phyloP scores from a whole-genome alignment of 1,139 yeast species.

The Geotrichum bryndzae region DNA sequence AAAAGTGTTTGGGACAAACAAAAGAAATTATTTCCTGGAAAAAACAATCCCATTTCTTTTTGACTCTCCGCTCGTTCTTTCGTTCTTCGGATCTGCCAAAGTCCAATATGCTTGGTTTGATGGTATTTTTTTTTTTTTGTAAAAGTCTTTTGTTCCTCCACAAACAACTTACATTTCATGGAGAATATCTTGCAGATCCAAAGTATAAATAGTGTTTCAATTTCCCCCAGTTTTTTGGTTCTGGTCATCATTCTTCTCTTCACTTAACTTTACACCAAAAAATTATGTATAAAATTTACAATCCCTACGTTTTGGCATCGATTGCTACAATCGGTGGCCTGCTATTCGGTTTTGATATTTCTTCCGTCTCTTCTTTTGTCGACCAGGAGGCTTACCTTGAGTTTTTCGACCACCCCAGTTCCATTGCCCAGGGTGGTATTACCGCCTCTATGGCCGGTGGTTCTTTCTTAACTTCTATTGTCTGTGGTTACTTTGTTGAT shows the following conservation, averaged over 20 bases:
- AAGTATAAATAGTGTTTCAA: too few relatives aligned
- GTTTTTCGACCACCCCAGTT: slow-evolving; percentile 32
- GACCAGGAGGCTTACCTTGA: slow-evolving; percentile 57
- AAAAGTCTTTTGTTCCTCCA: too few relatives aligned
- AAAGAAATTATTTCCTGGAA: too few relatives aligned
- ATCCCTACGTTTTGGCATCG: slow-evolving; percentile 36
- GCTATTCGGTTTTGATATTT: slow-evolving; percentile 92
- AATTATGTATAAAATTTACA: slow-evolving; percentile 27
- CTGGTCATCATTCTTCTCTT: too few relatives aligned
- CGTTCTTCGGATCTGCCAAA: not conserved
- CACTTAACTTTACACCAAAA: not conserved
- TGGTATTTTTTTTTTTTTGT: too few relatives aligned
- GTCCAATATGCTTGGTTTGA: too few relatives aligned
- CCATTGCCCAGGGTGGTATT: slow-evolving; percentile 70
- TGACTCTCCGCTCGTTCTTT: not conserved
- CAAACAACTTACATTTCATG: too few relatives aligned
- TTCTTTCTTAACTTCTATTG: slow-evolving; percentile 50
- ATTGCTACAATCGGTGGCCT: slow-evolving; percentile 88
- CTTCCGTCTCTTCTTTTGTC: slow-evolving; percentile 81
- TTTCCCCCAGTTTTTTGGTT: too few relatives aligned
- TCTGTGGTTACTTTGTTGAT: slow-evolving; percentile 50
- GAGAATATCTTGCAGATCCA: too few relatives aligned
- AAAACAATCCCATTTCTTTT: not conserved
- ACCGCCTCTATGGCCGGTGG: slow-evolving; percentile 94
- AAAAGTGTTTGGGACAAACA: too few relatives aligned